phyloP scores from a whole-genome alignment of 2,329 filamentous ascomycete species.

The Neofusicoccum ribis region DNA sequence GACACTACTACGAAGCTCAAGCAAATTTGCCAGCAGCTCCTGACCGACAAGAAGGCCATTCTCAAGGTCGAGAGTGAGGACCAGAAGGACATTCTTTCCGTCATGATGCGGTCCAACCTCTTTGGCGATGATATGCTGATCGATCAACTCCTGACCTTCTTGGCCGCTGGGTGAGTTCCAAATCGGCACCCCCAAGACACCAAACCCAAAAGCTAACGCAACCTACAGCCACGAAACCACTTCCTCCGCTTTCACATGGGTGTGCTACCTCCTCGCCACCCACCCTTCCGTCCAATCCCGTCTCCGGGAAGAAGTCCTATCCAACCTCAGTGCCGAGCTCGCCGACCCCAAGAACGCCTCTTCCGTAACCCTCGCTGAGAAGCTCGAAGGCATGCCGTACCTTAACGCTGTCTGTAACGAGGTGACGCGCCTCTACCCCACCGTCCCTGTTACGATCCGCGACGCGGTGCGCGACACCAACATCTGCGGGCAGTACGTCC shows the following conservation, averaged over 20 bases:
- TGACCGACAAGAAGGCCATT: constrained; percentile 48
- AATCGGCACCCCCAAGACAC: not conserved
- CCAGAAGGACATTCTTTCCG: constrained; percentile 46
- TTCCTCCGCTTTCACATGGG: constrained; percentile 73
- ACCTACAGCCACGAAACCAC: constrained; percentile 68
- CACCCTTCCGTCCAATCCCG: constrained; percentile 65
- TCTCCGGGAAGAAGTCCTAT: constrained; percentile 68
- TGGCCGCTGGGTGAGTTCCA: constrained; percentile 54
- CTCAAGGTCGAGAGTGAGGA: constrained; percentile 37
- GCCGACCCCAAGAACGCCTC: constrained; percentile 28
- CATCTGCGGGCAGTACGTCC: constrained; percentile 38
- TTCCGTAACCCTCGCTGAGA: constrained; percentile 24
- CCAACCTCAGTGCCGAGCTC: constrained; percentile 53
- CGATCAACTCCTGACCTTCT: constrained; percentile 58
- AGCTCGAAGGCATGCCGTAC: constrained; percentile 47
- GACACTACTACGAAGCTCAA: constrained; percentile 39
- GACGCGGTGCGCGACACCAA: constrained; percentile 34
- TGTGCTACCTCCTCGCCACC: constrained; percentile 66
- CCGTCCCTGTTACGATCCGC: constrained; percentile 37
- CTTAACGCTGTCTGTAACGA: constrained; percentile 50
- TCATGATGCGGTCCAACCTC: constrained; percentile 53
- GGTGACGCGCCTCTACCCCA: constrained; percentile 40
- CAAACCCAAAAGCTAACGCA: not conserved
- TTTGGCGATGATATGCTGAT: constrained; percentile 56
- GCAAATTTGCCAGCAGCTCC: constrained; percentile 47